phyloP scores from a whole-genome alignment of 164 flowering plant genomes.

The Chimonanthus praecox region DNA sequence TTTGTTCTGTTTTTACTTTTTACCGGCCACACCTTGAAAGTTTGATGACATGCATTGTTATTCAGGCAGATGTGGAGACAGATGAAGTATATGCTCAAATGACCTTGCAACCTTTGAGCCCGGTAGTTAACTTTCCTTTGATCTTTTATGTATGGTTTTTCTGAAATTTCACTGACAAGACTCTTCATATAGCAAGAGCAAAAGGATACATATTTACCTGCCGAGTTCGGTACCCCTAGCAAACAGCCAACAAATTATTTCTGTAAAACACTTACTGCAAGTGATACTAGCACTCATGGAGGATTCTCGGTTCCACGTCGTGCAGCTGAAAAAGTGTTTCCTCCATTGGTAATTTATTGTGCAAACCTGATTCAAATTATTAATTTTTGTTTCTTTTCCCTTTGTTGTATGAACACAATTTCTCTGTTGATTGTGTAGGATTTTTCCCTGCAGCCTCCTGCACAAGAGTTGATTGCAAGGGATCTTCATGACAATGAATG shows the following conservation, averaged over 20 bases:
- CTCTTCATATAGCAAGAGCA: slow-evolving; percentile 72
- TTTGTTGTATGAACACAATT: slow-evolving; percentile 1
- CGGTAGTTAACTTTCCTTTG: slow-evolving; percentile 33
- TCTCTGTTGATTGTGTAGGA: slow-evolving; percentile 44
- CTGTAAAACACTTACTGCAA: slow-evolving; percentile 88
- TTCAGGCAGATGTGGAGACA: slow-evolving; percentile 89
- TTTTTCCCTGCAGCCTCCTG: slow-evolving; percentile 88
- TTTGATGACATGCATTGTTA: slow-evolving; percentile 12
- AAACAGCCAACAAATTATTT: slow-evolving; percentile 90
- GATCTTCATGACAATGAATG: slow-evolving; percentile 93
- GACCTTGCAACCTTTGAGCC: slow-evolving; percentile 88
- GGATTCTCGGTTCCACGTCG: slow-evolving; percentile 96
- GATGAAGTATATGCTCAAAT: slow-evolving; percentile 96
- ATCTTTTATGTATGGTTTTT: neutral
- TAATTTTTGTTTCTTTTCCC: neutral
- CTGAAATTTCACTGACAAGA: neutral
- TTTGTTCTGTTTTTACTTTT: neutral
- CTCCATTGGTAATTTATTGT: slow-evolving; percentile 57
- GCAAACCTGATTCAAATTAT: slow-evolving; percentile 2
- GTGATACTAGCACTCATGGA: slow-evolving; percentile 96
- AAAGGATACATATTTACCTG: slow-evolving; percentile 69
- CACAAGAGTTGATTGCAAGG: slow-evolving; percentile 84
- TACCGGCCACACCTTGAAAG: neutral
- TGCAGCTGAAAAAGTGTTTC: slow-evolving; percentile 91
- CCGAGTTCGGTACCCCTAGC: slow-evolving; percentile 65